phyloP scores from a whole-genome alignment of 2,329 filamentous ascomycete species.

The Sporothrix humicola region DNA sequence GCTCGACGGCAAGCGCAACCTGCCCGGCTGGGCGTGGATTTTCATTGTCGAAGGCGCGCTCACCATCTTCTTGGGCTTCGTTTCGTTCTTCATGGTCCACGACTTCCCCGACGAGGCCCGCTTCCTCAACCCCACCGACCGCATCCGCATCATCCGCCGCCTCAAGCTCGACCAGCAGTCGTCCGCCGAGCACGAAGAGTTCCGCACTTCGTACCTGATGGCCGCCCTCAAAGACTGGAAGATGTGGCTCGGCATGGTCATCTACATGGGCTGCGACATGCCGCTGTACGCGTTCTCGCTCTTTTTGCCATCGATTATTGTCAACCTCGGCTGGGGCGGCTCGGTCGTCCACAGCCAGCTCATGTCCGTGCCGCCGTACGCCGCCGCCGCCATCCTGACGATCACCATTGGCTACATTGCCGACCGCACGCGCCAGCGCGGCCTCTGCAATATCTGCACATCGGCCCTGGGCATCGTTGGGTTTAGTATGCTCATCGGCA shows the following conservation, averaged over 20 bases:
- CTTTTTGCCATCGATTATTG: constrained; percentile 64
- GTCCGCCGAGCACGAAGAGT: constrained; percentile 70
- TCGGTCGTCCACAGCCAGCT: constrained; percentile 68
- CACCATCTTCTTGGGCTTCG: constrained; percentile 68
- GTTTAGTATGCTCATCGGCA: constrained; percentile 78
- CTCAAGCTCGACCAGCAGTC: constrained; percentile 72
- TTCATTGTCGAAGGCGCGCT: constrained; percentile 71
- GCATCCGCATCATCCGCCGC: constrained; percentile 69
- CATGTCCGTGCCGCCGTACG: constrained; percentile 77
- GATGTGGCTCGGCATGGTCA: constrained; percentile 60
- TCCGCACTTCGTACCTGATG: constrained; percentile 73
- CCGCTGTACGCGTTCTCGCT: constrained; percentile 59
- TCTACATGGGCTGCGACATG: constrained; percentile 56
- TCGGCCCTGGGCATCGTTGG: constrained; percentile 75
- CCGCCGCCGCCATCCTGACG: constrained; percentile 71
- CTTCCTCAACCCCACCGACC: constrained; percentile 71
- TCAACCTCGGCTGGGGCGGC: constrained; percentile 48
- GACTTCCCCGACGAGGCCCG: constrained; percentile 77
- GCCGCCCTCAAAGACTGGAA: constrained; percentile 77
- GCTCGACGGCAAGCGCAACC: constrained; percentile 65
- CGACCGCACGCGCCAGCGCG: constrained; percentile 74
- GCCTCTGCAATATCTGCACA: constrained; percentile 77
- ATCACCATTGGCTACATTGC: constrained; percentile 74
- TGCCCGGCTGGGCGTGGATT: constrained; percentile 64
- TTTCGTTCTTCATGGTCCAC: constrained; percentile 74